Percentiles rank a stretch among this genome's conserved stretches.
phyloP scores from a whole-genome alignment of 768 basidiomycete species.

The Suillus occidentalis region DNA sequence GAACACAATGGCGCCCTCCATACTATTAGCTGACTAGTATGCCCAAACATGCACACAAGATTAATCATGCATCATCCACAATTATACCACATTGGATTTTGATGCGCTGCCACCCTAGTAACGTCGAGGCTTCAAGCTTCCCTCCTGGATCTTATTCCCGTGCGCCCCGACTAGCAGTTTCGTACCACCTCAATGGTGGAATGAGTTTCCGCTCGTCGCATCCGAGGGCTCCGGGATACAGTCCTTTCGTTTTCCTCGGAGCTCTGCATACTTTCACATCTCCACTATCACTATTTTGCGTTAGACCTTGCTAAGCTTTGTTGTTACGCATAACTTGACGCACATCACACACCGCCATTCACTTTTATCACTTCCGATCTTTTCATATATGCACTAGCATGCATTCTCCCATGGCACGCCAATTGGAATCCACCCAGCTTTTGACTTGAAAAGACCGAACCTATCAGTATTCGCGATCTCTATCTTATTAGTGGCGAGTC shows the following conservation, averaged over 20 bases:
- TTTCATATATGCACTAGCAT: slow-evolving; percentile 1
- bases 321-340: neutral
- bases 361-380: neutral
- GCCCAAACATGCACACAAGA: neutral
- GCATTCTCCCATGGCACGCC: neutral
- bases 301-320: neutral
- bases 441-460: neutral
- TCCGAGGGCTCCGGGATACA: neutral
- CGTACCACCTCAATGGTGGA: neutral
- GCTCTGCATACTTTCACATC: neutral
- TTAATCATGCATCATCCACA: neutral
- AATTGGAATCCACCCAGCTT: neutral
- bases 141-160: neutral
- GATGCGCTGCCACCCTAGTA: neutral
- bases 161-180: neutral
- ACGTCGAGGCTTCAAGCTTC: neutral
- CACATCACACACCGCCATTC: neutral
- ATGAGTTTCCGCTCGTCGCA: neutral
- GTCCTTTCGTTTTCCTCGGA: neutral
- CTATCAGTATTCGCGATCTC: neutral
- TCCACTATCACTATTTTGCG: neutral
- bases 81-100: neutral
- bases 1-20: neutral
- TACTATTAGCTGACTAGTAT: neutral
- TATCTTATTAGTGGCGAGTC: neutral